phyloP scores from a whole-genome alignment of 176 grass and related monocot species.

The Ensete ventricosum region DNA sequence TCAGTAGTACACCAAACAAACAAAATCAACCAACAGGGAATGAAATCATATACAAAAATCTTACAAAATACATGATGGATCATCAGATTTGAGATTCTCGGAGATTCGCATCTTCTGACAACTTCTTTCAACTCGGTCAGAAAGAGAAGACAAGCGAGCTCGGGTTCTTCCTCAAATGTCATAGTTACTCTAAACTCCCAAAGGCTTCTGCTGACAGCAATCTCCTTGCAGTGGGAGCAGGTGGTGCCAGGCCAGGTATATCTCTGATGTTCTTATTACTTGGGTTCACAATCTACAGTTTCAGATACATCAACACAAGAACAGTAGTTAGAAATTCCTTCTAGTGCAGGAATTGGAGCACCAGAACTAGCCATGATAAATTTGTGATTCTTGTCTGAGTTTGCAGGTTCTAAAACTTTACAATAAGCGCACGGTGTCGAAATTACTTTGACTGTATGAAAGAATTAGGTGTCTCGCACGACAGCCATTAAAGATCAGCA shows the following conservation, averaged over 20 bases:
- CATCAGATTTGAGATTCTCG: neutral
- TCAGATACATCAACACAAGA: neutral
- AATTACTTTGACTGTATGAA: too few relatives aligned
- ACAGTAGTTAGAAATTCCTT: too few relatives aligned
- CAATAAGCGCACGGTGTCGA: too few relatives aligned
- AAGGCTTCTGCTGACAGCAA: slow-evolving; percentile 49
- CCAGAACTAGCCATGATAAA: too few relatives aligned
- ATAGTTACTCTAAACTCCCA: slow-evolving; percentile 21
- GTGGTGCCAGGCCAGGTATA: slow-evolving; percentile 87
- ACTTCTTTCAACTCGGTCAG: neutral
- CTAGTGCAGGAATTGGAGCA: too few relatives aligned
- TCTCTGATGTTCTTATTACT: slow-evolving; percentile 83
- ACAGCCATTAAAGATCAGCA: too few relatives aligned
- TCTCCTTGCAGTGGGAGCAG: slow-evolving; percentile 64
- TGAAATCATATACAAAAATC: neutral
- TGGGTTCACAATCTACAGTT: slow-evolving; percentile 72
- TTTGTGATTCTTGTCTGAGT: too few relatives aligned
- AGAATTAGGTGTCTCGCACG: too few relatives aligned
- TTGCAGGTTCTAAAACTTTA: too few relatives aligned
- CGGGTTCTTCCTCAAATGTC: neutral
- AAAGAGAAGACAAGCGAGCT: neutral
- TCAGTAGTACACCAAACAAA: neutral
- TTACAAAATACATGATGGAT: neutral
- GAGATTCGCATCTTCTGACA: neutral
- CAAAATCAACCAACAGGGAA: neutral